Evolutionary conservation across 2,329 filamentous ascomycete genomes (phyloP), one percentile per base, ranked within the genome.

Genomic region (Exophiala calicioides): DNA sequence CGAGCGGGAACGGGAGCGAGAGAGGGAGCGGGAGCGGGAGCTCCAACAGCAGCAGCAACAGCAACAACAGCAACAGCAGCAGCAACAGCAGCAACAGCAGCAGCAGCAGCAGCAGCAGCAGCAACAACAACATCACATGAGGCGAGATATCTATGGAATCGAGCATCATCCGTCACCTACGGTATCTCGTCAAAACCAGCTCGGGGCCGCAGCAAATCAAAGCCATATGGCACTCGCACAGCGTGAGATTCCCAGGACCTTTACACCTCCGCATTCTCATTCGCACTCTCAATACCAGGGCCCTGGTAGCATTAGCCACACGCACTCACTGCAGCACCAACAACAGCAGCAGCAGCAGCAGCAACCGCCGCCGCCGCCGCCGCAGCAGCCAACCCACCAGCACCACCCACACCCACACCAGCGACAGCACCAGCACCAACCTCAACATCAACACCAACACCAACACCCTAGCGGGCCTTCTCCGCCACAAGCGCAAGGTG

Each of bases 161-260:
- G 52, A 55, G 9, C 47, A 46, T 8, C 52, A 52, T 40, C 23
- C 41, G 10, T 34, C 41, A 21, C 21, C 24, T n/a, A 20, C 30
- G 5, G 31, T 44, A 10, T 35, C 47, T 44, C 52, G 48, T 4
- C 48, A 48, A 18, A 52, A 46, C 34, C 52, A 48, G 24, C 8
- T 55, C n/a, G 42, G 48, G 5, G 24, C 41, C 2, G 36, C 37
- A 3, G 37, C 40, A 1, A 55, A 47, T 24, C 52, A 51, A 37
- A 33, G 37, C 16, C 52, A 55, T 19, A 46, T 52, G 48, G 30
- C 44, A 9, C 52, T 51, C 23, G 48, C 30, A 6, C 48, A 47
- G 24, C 52, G 48, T 13, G 52, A 55, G 24, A 55, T 55, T 9
- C 37, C 47, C 7, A 31, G 52, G 26, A 55, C 52, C 10, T 55